These are phyloP conservation scores for Capniomyces stellatus DNA, from an alignment of 371 early-diverging fungal species.

Conservation along the genomic window DNA sequence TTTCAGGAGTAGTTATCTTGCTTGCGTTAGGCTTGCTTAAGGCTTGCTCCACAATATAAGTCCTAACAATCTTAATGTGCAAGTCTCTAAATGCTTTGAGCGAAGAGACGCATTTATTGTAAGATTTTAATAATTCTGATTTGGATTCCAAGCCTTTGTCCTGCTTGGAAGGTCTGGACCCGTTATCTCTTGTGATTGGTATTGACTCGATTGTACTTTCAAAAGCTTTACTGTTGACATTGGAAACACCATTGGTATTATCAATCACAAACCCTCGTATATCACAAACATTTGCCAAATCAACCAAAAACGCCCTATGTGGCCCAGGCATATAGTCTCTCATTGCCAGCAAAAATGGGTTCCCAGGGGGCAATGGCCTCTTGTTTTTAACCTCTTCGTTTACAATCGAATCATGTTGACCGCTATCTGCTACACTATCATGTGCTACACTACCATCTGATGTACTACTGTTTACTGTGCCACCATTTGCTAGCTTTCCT, in stretches of 20 bases:
- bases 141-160: constrained; percentile 20
- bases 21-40: background rate
- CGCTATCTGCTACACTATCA: constrained; percentile 20
- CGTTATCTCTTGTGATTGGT: background rate
- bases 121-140: constrained; percentile 33
- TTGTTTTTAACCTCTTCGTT: background rate
- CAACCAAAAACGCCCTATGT: constrained; percentile 69
- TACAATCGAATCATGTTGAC: constrained; percentile 4
- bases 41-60: constrained; percentile 80
- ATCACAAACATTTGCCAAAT: constrained; percentile 33
- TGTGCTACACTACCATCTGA: constrained; percentile 13
- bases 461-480: background rate
- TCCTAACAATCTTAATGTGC: constrained; percentile 80
- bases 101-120: constrained; percentile 58
- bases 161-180: too few relatives aligned
- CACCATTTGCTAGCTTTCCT: background rate
- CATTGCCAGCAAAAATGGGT: constrained; percentile 66
- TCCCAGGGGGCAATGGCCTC: constrained; percentile 21
- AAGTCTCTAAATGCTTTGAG: constrained; percentile 75
- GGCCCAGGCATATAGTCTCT: constrained; percentile 78
- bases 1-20: background rate
- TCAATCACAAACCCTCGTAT: constrained; percentile 24
- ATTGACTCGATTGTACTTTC: background rate
- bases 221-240: background rate
- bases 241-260: constrained; percentile 3